A percentile compares a stretch with the other conserved stretches of the same genome.
phyloP scores from a whole-genome alignment of 2,329 filamentous ascomycete genomes.

The Fusarium chlamydosporum region DNA sequence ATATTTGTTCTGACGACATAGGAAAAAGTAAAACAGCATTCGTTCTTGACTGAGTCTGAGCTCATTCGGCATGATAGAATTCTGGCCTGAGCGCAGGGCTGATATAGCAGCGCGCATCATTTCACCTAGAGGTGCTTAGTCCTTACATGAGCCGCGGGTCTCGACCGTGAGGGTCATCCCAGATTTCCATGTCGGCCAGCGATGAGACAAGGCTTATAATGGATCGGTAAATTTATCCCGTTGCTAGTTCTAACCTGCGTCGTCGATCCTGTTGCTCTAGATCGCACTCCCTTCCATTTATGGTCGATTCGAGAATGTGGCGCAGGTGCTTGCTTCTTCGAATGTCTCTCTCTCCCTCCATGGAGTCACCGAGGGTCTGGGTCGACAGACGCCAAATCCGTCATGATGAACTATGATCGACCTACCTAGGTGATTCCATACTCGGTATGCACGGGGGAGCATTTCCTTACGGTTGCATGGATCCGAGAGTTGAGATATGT shows the following conservation, averaged over 20 bases:
- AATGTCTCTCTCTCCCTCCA: slow-evolving; percentile 25
- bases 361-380: slow-evolving; percentile 37
- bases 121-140: background rate
- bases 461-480: background rate
- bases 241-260: slow-evolving; percentile 1
- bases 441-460: background rate
- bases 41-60: background rate
- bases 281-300: slow-evolving; percentile 29
- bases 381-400: slow-evolving; percentile 19
- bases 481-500: background rate
- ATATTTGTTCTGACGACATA: slow-evolving; percentile 9
- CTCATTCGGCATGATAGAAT: background rate
- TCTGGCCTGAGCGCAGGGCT: slow-evolving; percentile 3
- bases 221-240: slow-evolving; percentile 9
- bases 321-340: slow-evolving; percentile 21
- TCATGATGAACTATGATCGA: slow-evolving; percentile 13
- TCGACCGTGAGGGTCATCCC: background rate
- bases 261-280: slow-evolving; percentile 6
- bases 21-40: slow-evolving; percentile 30
- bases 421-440: background rate
- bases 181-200: background rate
- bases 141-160: background rate
- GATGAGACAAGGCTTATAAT: slow-evolving; percentile 4
- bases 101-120: slow-evolving; percentile 5
- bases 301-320: slow-evolving; percentile 23